These are phyloP conservation scores for Entelexis paramagnoliae DNA, from an alignment of 1,139 yeast species.

Conservation along the genomic window DNA sequence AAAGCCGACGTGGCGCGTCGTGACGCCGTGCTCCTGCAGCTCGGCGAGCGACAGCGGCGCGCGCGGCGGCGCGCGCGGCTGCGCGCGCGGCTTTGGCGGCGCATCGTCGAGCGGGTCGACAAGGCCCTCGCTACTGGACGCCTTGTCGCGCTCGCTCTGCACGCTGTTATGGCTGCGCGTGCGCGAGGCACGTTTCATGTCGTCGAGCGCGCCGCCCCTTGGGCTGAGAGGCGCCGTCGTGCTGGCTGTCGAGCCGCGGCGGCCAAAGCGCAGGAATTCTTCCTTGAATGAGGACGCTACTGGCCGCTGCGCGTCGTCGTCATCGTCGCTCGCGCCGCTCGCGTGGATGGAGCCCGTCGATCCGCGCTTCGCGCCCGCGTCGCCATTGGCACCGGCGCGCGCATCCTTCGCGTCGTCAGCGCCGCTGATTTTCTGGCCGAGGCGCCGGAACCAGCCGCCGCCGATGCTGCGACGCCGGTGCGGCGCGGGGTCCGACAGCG, in stretches of 20 bases:
- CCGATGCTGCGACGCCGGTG: constrained; percentile 12
- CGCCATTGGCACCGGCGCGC: not conserved
- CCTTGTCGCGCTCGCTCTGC: not conserved
- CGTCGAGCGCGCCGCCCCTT: not conserved
- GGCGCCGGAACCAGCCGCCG: constrained; percentile 14
- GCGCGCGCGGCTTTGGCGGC: not conserved
- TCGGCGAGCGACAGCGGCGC: constrained; percentile 8
- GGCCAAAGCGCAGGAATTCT: not conserved
- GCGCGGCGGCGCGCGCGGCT: not conserved
- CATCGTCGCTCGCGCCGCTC: not conserved
- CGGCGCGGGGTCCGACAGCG: constrained; percentile 6
- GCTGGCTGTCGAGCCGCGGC: not conserved
- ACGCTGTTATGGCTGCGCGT: not conserved
- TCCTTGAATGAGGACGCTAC: constrained; percentile 4
- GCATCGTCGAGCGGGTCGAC: not conserved
- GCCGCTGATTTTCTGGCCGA: constrained; percentile 11
- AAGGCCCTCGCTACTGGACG: not conserved
- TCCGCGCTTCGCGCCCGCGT: constrained; percentile 1
- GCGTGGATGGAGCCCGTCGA: constrained; percentile 12
- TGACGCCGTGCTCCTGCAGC: constrained; percentile 10
- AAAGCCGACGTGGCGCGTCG: constrained; percentile 46
- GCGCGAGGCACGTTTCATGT: not conserved
- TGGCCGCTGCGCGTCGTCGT: not conserved
- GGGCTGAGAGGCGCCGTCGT: not conserved
- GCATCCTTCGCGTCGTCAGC: not conserved